Percentiles rank a stretch among this genome's conserved stretches.
Evolutionary conservation across 2,329 filamentous ascomycete species (phyloP).

Genomic region (Botryotinia globosa): DNA sequence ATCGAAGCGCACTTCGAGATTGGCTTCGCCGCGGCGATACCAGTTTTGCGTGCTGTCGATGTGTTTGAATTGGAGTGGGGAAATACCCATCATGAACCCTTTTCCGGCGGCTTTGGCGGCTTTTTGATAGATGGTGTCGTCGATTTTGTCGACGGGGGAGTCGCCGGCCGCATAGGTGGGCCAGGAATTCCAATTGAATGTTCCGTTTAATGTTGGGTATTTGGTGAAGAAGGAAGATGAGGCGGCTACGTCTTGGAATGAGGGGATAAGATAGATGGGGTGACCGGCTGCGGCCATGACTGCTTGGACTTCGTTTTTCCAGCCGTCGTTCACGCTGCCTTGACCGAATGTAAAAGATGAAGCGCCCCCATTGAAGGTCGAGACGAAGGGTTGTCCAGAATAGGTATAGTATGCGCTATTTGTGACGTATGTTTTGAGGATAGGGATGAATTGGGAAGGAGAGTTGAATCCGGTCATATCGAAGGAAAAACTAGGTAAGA

Average conservation of each 20-base stretch:
- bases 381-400: slow-evolving; percentile 23
- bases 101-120: slow-evolving; percentile 38
- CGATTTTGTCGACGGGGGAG: slow-evolving; percentile 22
- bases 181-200: slow-evolving; percentile 28
- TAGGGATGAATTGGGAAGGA: slow-evolving; percentile 22
- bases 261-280: slow-evolving; percentile 23
- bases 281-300: slow-evolving; percentile 32
- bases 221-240: slow-evolving; percentile 19
- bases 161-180: slow-evolving; percentile 21
- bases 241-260: slow-evolving; percentile 25
- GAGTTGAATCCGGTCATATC: slow-evolving; percentile 25
- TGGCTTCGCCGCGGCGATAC: slow-evolving; percentile 40
- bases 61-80: slow-evolving; percentile 43
- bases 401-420: slow-evolving; percentile 25
- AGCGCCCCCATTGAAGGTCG: slow-evolving; percentile 27
- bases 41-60: slow-evolving; percentile 37
- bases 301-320: slow-evolving; percentile 29
- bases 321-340: slow-evolving; percentile 32
- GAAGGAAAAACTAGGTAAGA: slow-evolving; percentile 23
- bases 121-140: slow-evolving; percentile 37
- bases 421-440: slow-evolving; percentile 19
- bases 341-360: slow-evolving; percentile 27
- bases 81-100: slow-evolving; percentile 43
- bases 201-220: slow-evolving; percentile 22
- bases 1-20: slow-evolving; percentile 38